Evolutionary conservation across 805 yeast genomes (phyloP).

Genomic region (Schwanniomyces occidentalis): DNA sequence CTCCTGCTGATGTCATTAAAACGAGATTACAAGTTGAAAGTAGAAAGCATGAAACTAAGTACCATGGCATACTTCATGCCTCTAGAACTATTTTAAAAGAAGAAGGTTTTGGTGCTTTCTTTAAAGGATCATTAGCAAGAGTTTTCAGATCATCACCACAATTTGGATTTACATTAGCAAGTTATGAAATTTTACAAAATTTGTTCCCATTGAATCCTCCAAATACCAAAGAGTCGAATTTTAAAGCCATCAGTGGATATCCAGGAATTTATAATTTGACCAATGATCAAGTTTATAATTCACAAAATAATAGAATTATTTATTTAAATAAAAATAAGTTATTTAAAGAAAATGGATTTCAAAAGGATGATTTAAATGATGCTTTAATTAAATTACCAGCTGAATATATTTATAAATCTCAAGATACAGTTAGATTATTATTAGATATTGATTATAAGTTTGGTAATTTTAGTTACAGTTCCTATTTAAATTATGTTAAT

Average conservation of each 20-base stretch:
- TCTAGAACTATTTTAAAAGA: constrained; percentile 69
- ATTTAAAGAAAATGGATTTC: constrained; percentile 29
- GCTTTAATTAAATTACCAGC: constrained; percentile 45
- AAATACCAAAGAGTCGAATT: constrained; percentile 42
- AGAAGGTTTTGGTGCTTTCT: constrained; percentile 84
- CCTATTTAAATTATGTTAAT: constrained; percentile 42
- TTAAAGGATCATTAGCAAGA: constrained; percentile 96
- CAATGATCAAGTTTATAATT: constrained; percentile 45
- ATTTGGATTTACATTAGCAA: constrained; percentile 97
- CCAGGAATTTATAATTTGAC: constrained; percentile 48
- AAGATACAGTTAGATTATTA: constrained; percentile 60
- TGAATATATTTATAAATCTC: constrained; percentile 54
- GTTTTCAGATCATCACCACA: constrained; percentile 95
- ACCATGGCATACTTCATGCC: constrained; percentile 78
- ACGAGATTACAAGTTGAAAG: constrained; percentile 89
- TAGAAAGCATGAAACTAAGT: constrained; percentile 72
- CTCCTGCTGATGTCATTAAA: constrained; percentile 96
- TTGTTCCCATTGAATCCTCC: constrained; percentile 68
- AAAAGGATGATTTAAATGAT: constrained; percentile 29
- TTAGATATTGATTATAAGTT: constrained; percentile 65
- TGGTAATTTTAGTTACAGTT: constrained; percentile 51
- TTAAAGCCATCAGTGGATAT: constrained; percentile 44
- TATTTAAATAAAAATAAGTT: constrained; percentile 39
- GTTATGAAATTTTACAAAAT: constrained; percentile 86
- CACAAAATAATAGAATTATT: constrained; percentile 35